phyloP scores from a whole-genome alignment of 225 moss, liverwort and hornwort species.

The Marchantia paleacea region DNA sequence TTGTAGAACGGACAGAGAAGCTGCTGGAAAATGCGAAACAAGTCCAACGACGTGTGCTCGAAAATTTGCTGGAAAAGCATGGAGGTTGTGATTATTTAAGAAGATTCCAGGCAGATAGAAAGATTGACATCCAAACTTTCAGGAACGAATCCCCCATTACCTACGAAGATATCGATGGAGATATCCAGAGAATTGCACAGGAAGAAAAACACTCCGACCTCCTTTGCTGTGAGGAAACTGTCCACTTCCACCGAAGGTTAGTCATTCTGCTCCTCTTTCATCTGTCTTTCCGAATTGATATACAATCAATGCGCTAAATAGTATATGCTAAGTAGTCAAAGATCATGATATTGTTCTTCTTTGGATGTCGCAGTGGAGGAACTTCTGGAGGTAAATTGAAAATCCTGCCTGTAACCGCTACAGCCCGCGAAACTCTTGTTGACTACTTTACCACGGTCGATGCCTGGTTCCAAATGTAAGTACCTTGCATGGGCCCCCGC shows the following conservation, averaged over 20 bases:
- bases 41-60: neutral
- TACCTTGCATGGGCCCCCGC: neutral
- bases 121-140: neutral
- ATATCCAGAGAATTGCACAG: neutral
- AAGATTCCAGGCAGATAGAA: neutral
- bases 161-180: neutral
- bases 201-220: neutral
- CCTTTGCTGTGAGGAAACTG: neutral
- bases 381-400: neutral
- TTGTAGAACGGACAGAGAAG: too few relatives aligned
- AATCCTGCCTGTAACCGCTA: neutral
- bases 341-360: too few relatives aligned
- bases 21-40: neutral
- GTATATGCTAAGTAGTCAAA: too few relatives aligned
- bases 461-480: too few relatives aligned
- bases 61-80: neutral
- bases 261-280: neutral
- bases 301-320: too few relatives aligned
- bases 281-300: too few relatives aligned
- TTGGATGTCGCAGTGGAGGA: neutral
- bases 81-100: neutral
- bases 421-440: neutral
- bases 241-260: neutral
- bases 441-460: neutral
- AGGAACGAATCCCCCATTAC: neutral